These are phyloP conservation scores for Clonostachys sp. DNA, from an alignment of 2,329 filamentous ascomycete genomes.

Conservation along the genomic window DNA sequence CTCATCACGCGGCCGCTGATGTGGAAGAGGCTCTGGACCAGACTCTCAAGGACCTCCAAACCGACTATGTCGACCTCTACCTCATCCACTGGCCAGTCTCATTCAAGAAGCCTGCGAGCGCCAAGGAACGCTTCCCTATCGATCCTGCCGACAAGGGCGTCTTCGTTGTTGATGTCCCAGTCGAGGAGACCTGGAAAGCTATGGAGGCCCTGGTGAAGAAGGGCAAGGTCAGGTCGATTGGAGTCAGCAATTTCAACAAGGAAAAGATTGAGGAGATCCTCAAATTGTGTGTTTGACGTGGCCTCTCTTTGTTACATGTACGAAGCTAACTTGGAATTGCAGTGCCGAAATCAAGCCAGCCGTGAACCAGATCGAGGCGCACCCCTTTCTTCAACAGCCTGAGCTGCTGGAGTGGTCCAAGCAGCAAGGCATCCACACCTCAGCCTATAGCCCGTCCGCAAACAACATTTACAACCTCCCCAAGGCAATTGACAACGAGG, in stretches of 20 bases:
- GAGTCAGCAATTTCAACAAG: slow-evolving; percentile 54
- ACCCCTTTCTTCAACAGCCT: slow-evolving; percentile 39
- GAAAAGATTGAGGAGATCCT: slow-evolving; percentile 47
- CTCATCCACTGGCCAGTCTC: slow-evolving; percentile 39
- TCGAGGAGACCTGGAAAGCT: slow-evolving; percentile 56
- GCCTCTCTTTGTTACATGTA: too few species aligned
- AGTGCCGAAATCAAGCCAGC: slow-evolving; percentile 40
- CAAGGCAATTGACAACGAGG: slow-evolving; percentile 36
- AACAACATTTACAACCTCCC: slow-evolving; percentile 38
- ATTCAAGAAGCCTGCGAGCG: slow-evolving; percentile 34
- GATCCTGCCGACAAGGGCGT: slow-evolving; percentile 40
- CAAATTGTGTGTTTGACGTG: slow-evolving; percentile 24
- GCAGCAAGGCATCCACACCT: slow-evolving; percentile 42
- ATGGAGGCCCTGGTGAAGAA: slow-evolving; percentile 54
- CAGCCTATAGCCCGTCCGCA: slow-evolving; percentile 59
- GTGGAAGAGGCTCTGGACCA: slow-evolving; percentile 40
- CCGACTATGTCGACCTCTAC: slow-evolving; percentile 45
- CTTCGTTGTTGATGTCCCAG: slow-evolving; percentile 20
- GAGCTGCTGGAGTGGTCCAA: slow-evolving; percentile 49
- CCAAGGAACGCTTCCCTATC: slow-evolving; percentile 30
- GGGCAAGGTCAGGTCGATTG: slow-evolving; percentile 52
- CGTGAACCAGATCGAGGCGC: slow-evolving; percentile 46
- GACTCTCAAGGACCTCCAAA: slow-evolving; percentile 41
- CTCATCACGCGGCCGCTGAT: slow-evolving; percentile 40
- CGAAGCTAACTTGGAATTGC: not conserved